Conservation (phyloP, 805 yeast species). For the Barnettozyma botsteinii region DNA sequence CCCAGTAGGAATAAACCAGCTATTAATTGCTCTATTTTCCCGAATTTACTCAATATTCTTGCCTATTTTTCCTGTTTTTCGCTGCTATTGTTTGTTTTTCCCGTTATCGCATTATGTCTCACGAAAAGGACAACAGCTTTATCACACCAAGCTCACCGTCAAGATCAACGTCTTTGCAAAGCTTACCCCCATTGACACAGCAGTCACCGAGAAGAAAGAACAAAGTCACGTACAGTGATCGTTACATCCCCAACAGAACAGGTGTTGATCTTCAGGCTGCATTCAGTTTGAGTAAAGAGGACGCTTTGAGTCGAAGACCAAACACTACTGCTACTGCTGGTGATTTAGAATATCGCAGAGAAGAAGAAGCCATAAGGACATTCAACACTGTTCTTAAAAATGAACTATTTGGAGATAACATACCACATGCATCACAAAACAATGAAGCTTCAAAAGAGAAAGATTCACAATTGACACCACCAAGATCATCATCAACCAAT, state of each 20-base stretch:
- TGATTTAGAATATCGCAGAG: conserved; percentile 62
- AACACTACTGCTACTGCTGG: conserved; percentile 20
- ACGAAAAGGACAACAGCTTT: conserved; percentile 17
- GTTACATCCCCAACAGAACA: conserved; percentile 82
- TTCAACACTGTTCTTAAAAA: conserved; percentile 82
- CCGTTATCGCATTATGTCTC: conserved; percentile 11
- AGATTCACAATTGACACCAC: conserved; percentile 24
- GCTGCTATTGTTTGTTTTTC: not conserved
- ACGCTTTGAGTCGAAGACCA: conserved; percentile 16
- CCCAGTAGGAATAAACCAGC: not conserved
- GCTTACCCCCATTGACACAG: conserved; percentile 10
- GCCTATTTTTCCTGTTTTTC: not conserved
- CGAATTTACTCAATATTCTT: not conserved
- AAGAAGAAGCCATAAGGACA: conserved; percentile 80
- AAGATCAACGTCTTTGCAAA: conserved; percentile 25
- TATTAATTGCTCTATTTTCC: not conserved
- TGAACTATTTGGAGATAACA: conserved; percentile 85
- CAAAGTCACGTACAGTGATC: conserved; percentile 62
- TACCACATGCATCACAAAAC: conserved; percentile 38
- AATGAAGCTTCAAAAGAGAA: conserved; percentile 29
- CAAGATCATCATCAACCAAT: conserved; percentile 27
- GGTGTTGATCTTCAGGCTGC: conserved; percentile 89
- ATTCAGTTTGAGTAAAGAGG: conserved; percentile 20
- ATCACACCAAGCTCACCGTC: conserved; percentile 28
- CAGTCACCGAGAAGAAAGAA: conserved; percentile 32